A percentile compares a stretch with the other conserved stretches of the same genome.
phyloP scores from a whole-genome alignment of 1,284 basidiomycete genomes.

The Leccinum solheimii region DNA sequence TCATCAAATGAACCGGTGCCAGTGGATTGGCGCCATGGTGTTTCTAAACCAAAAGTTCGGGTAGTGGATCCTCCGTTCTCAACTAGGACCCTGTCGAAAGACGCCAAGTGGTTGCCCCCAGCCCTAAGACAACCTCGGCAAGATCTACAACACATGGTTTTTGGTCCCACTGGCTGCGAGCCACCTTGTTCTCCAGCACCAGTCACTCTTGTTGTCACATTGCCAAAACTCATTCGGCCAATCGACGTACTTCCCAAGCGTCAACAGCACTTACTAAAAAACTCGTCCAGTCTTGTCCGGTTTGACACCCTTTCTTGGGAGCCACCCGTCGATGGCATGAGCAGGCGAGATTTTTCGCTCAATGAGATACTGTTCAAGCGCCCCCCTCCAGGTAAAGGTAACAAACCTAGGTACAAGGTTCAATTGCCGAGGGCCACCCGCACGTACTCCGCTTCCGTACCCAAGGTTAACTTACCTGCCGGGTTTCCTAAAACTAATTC shows the following conservation, averaged over 20 bases:
- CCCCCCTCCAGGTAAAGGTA: constrained; percentile 43
- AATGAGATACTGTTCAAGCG: constrained; percentile 71
- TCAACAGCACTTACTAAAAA: constrained; percentile 47
- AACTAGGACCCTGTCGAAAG: constrained; percentile 21
- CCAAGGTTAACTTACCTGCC: constrained; percentile 49
- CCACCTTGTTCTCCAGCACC: constrained; percentile 55
- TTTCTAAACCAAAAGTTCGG: constrained; percentile 20
- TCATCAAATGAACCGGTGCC: constrained; percentile 19
- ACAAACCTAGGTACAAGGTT: constrained; percentile 52
- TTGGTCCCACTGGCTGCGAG: constrained; percentile 50
- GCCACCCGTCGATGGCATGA: constrained; percentile 72
- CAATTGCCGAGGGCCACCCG: constrained; percentile 46
- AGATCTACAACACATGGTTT: constrained; percentile 48
- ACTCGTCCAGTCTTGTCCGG: constrained; percentile 42
- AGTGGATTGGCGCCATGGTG: constrained; percentile 19
- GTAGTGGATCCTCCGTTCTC: constrained; percentile 13
- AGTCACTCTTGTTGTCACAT: constrained; percentile 51
- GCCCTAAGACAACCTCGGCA: constrained; percentile 44
- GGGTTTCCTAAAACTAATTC: constrained; percentile 25
- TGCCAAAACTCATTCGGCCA: constrained; percentile 51
- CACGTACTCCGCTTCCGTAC: constrained; percentile 22
- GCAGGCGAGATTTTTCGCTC: constrained; percentile 58
- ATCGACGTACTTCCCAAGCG: constrained; percentile 48
- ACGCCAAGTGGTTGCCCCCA: constrained; percentile 56
- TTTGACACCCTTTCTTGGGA: constrained; percentile 76